Percentiles rank a stretch among this genome's conserved stretches.
Conservation (phyloP, 495 filamentous ascomycete genomes). For the Darksidea phi region DNA sequence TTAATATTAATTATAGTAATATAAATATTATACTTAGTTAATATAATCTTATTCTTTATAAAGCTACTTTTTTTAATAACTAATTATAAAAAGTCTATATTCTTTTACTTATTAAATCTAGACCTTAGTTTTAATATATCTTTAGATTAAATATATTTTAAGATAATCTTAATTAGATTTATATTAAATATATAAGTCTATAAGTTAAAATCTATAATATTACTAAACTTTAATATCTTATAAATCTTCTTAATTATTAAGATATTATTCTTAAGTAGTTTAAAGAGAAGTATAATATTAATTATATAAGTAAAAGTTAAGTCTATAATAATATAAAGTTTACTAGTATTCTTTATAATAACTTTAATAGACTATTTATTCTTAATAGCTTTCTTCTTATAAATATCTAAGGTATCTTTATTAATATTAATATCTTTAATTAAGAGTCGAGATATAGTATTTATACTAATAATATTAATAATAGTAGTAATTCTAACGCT, state of each 20-base stretch:
- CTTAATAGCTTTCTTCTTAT: neutral
- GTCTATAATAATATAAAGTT: slow-evolving; percentile 4
- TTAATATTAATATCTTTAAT: slow-evolving; percentile 15
- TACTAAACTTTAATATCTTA: slow-evolving; percentile 4
- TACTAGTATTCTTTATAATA: neutral
- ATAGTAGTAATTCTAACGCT: slow-evolving; percentile 1
- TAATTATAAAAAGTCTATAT: slow-evolving; percentile 1
- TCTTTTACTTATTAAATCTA: slow-evolving; percentile 9
- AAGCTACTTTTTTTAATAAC: slow-evolving; percentile 18
- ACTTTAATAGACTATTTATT: slow-evolving; percentile 15
- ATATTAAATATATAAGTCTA: slow-evolving; percentile 14
- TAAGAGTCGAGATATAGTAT: neutral
- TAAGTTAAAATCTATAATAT: slow-evolving; percentile 4
- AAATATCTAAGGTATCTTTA: slow-evolving; percentile 9
- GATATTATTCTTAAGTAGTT: neutral
- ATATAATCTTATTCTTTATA: neutral
- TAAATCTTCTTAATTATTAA: slow-evolving; percentile 16
- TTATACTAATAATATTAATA: neutral
- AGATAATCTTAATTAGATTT: slow-evolving; percentile 2
- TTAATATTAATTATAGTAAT: slow-evolving; percentile 4
- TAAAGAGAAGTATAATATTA: slow-evolving; percentile 8
- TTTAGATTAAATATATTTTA: slow-evolving; percentile 2
- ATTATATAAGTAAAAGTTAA: slow-evolving; percentile 11
- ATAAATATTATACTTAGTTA: neutral
- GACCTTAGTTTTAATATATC: slow-evolving; percentile 1